phyloP scores from a whole-genome alignment of 1,284 basidiomycete species.

The Marasmius tenuissimus region DNA sequence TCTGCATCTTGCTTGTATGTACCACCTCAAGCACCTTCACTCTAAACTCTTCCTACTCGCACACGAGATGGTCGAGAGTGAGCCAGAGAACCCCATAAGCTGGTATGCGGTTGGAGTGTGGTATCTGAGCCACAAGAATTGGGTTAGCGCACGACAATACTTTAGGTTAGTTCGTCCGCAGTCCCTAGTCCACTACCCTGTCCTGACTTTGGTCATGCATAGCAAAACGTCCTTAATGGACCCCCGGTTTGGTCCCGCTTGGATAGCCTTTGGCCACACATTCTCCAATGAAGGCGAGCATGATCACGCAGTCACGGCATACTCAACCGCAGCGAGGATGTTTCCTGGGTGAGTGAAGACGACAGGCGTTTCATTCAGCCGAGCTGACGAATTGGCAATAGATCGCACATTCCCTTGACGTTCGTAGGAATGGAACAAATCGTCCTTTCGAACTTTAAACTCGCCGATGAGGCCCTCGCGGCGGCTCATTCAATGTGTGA shows the following conservation, averaged over 20 bases:
- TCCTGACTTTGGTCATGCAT: background rate
- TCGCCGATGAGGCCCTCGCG: constrained; percentile 87
- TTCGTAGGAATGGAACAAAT: constrained; percentile 99
- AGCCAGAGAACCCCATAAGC: constrained; percentile 88
- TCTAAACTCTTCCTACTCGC: constrained; percentile 94
- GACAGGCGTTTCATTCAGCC: background rate
- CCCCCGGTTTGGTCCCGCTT: constrained; percentile 92
- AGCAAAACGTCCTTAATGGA: constrained; percentile 98
- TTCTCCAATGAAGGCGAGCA: constrained; percentile 98
- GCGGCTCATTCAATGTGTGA: constrained; percentile 81
- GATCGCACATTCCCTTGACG: constrained; percentile 90
- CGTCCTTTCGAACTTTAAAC: constrained; percentile 77
- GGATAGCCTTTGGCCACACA: constrained; percentile 97
- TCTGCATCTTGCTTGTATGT: constrained; percentile 96
- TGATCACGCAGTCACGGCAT: constrained; percentile 97
- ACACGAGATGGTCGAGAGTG: constrained; percentile 91
- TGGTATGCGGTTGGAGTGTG: constrained; percentile 99
- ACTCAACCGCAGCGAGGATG: constrained; percentile 93
- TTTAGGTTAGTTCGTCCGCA: constrained; percentile 65
- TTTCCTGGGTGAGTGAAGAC: constrained; percentile 77
- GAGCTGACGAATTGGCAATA: constrained; percentile 28
- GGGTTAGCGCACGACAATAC: constrained; percentile 87
- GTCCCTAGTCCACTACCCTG: background rate
- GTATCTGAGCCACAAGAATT: constrained; percentile 88
- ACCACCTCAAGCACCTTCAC: constrained; percentile 88